Evolutionary conservation across 345 rosid genomes (phyloP), one percentile per base, ranked within the genome.

Genomic region (Melaleuca quinquenervia): DNA sequence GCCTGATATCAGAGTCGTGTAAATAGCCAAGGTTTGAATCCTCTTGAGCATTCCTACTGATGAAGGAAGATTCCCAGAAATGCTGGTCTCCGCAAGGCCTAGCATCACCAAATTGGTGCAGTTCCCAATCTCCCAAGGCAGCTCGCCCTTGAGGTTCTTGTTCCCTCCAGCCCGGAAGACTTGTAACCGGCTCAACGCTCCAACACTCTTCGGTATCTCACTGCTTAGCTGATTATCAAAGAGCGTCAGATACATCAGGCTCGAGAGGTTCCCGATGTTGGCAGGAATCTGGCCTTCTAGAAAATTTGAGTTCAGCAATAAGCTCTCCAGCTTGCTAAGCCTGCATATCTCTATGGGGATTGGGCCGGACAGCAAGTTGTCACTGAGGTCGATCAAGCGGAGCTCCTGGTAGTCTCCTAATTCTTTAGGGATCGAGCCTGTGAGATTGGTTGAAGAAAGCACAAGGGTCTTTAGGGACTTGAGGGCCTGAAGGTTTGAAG

Each of bases 31-130:
- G 26, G 98, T 97, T 87, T 96, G 96, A 84, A 96, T 89, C 29
- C 88, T 90, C 86, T 91, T 94, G 87, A 97, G 91, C 92, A 84
- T 92, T 53, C 99, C 96, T 45, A 97, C 90, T 14, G 98, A 90
- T 26, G 94, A 88, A 52, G 99, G 98, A 16, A 95, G 92, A 52
- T 82, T 90, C 18, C 99, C 99, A 44, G 98, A 96, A 89, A 97
- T 93, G 91, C 99, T 90, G 58, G 99, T 97, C 53, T 96, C 99
- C 1, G 99, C 98, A 11, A 97, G 94, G 87, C 99, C 99, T 88
- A 97, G 88, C 82, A 94, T 91, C 24, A 94, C 93, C 91, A 97
- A 91, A 87, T 87, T 91, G 87, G 89, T 91, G 93, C 99, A 97
- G 85, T 94, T 94, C 4, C 98, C 98, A 58, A 97, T 96, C 94